These are phyloP conservation scores for Chlorokybus atmophyticus DNA, from an alignment of 139 green algal species.

Conservation along the genomic window DNA sequence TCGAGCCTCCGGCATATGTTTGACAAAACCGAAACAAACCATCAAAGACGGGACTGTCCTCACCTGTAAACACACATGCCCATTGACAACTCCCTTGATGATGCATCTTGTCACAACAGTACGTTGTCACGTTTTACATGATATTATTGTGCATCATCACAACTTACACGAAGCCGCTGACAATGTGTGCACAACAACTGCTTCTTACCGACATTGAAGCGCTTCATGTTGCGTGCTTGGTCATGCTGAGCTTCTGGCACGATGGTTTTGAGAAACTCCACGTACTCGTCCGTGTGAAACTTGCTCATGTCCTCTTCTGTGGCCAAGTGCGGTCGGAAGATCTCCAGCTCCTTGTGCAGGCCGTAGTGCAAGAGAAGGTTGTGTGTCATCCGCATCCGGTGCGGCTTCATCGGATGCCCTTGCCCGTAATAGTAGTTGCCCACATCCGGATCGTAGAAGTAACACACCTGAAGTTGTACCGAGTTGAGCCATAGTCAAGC, in stretches of 20 bases:
- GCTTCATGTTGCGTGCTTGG: conserved; percentile 73
- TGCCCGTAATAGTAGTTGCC: conserved; percentile 90
- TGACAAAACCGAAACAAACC: conserved; percentile 89
- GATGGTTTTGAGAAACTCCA: conserved; percentile 72
- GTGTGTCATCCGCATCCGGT: conserved; percentile 86
- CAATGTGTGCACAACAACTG: no score
- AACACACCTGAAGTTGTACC: no score
- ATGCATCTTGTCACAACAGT: no score
- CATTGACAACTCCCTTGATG: no score
- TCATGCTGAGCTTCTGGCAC: conserved; percentile 91
- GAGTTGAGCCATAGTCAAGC: no score
- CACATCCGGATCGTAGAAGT: conserved; percentile 90
- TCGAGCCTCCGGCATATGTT: conserved; percentile 70
- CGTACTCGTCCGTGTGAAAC: conserved; percentile 84
- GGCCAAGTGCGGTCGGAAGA: conserved; percentile 42
- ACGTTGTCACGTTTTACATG: no score
- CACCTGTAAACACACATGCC: no score
- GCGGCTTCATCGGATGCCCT: conserved; percentile 51
- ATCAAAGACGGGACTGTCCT: conserved; percentile 94
- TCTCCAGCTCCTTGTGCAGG: conserved; percentile 70
- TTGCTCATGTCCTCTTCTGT: conserved; percentile 25
- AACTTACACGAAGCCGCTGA: no score
- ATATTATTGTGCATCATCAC: no score
- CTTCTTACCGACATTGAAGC: conserved; percentile 99
- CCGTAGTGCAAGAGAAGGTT: conserved; percentile 80